Evolutionary conservation across 805 yeast species (phyloP).

Genomic region (Monosporozyma unispora): DNA sequence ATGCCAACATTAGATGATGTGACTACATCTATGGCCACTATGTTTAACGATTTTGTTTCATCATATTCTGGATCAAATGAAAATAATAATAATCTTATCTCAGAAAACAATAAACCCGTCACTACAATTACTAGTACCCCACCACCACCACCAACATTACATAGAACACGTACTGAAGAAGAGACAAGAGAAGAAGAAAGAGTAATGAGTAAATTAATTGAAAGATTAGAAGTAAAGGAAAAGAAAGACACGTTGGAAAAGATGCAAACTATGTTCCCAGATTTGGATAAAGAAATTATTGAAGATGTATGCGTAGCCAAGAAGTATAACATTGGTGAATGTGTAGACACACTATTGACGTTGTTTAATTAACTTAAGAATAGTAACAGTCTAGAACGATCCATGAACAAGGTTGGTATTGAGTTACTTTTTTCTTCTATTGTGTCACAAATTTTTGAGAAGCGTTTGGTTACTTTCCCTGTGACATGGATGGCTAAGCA

Average conservation of each 20-base stretch:
- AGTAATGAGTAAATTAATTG: slow-evolving; percentile 26
- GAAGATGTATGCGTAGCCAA: slow-evolving; percentile 62
- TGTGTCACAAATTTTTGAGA: neutral
- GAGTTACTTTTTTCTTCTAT: no score
- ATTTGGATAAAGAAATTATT: slow-evolving; percentile 56
- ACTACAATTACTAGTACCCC: neutral
- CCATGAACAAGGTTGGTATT: neutral
- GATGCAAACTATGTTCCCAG: slow-evolving; percentile 65
- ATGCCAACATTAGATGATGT: slow-evolving; percentile 23
- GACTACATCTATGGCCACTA: slow-evolving; percentile 14
- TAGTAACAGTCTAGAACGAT: neutral
- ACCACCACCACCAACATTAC: neutral
- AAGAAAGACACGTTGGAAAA: slow-evolving; percentile 39
- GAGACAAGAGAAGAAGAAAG: slow-evolving; percentile 25
- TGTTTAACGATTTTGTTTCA: slow-evolving; percentile 19
- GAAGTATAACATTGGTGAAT: slow-evolving; percentile 57
- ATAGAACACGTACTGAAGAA: slow-evolving; percentile 8
- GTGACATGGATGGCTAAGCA: neutral
- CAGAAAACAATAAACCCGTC: slow-evolving; percentile 16
- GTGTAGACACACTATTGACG: slow-evolving; percentile 47
- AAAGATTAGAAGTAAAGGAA: slow-evolving; percentile 35
- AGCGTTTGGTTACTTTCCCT: neutral
- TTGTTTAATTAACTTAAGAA: slow-evolving; percentile 20
- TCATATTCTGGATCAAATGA: neutral
- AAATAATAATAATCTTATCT: neutral